phyloP scores from a whole-genome alignment of 2,329 filamentous ascomycete genomes.

The Aspergillus fischeri region DNA sequence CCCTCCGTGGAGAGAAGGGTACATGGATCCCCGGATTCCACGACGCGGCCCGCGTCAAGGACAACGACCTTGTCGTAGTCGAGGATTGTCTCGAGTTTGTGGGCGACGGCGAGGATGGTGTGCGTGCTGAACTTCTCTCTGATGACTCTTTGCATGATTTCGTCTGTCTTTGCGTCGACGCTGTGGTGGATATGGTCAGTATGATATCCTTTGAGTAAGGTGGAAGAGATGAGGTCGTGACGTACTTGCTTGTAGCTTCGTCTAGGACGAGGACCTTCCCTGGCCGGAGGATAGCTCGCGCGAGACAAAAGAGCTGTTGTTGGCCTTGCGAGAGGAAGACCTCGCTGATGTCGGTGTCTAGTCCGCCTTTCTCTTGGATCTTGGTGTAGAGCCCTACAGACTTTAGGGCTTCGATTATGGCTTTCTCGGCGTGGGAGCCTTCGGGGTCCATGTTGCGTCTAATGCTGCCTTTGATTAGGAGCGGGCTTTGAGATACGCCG shows the following conservation, averaged over 20 bases:
- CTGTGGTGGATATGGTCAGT: constrained; percentile 24
- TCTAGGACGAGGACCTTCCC: constrained; percentile 44
- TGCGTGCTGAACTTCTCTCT: constrained; percentile 51
- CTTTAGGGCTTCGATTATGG: constrained; percentile 35
- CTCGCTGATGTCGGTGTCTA: constrained; percentile 44
- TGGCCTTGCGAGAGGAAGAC: constrained; percentile 56
- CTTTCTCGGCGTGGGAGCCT: constrained; percentile 25
- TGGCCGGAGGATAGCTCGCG: constrained; percentile 52
- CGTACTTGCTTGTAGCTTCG: constrained; percentile 39
- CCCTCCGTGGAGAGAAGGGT: constrained; percentile 31
- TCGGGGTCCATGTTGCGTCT: constrained; percentile 39
- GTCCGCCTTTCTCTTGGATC: constrained; percentile 36
- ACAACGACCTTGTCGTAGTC: constrained; percentile 38
- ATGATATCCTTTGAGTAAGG: constrained; percentile 8
- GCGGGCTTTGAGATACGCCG: constrained; percentile 42
- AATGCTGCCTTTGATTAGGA: constrained; percentile 40
- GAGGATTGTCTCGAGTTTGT: constrained; percentile 48
- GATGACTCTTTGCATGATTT: constrained; percentile 54
- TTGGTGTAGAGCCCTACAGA: constrained; percentile 35
- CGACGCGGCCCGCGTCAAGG: constrained; percentile 32
- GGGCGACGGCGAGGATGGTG: constrained; percentile 58
- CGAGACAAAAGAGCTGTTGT: constrained; percentile 61
- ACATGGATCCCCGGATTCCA: constrained; percentile 36
- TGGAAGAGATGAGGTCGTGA: constrained; percentile 7
- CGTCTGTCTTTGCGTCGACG: constrained; percentile 56